These are phyloP conservation scores for Pseudogymnoascus sp. DNA, from an alignment of 2,329 filamentous ascomycete species.

Conservation along the genomic window DNA sequence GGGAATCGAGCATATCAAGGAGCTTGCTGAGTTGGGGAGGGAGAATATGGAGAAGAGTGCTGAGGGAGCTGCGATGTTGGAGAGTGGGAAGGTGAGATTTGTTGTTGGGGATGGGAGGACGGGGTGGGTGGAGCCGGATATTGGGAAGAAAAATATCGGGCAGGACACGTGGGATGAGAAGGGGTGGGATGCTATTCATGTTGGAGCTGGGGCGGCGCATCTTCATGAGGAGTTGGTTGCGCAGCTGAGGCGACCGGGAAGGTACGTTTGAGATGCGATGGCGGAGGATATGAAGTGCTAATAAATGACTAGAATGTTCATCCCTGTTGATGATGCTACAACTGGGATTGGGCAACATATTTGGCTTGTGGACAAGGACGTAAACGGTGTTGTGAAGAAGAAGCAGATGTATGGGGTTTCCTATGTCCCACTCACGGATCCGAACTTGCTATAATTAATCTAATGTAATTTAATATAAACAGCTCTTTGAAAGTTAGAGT, in stretches of 20 bases:
- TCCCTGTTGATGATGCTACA: slow-evolving; percentile 59
- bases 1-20: slow-evolving; percentile 67
- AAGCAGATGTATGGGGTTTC: slow-evolving; percentile 62
- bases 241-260: slow-evolving; percentile 73
- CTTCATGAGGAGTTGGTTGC: slow-evolving; percentile 66
- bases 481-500: not conserved
- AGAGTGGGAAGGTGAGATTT: slow-evolving; percentile 61
- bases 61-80: slow-evolving; percentile 54
- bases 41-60: slow-evolving; percentile 59
- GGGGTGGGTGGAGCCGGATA: slow-evolving; percentile 47
- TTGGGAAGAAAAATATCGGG: slow-evolving; percentile 32
- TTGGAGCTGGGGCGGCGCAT: slow-evolving; percentile 75
- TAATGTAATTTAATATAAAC: not conserved
- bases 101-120: slow-evolving; percentile 67
- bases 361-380: slow-evolving; percentile 68
- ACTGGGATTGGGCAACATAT: slow-evolving; percentile 53
- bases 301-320: slow-evolving; percentile 53
- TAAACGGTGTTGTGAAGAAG: slow-evolving; percentile 52
- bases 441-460: slow-evolving; percentile 24
- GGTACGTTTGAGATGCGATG: slow-evolving; percentile 32
- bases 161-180: slow-evolving; percentile 38
- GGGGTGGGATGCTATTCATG: slow-evolving; percentile 89
- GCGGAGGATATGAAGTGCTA: slow-evolving; percentile 12
- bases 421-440: slow-evolving; percentile 73
- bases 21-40: slow-evolving; percentile 55